Evolutionary conservation across 163 green algal genomes (phyloP).

Genomic region (Chlamydomonas reinhardtii): DNA sequence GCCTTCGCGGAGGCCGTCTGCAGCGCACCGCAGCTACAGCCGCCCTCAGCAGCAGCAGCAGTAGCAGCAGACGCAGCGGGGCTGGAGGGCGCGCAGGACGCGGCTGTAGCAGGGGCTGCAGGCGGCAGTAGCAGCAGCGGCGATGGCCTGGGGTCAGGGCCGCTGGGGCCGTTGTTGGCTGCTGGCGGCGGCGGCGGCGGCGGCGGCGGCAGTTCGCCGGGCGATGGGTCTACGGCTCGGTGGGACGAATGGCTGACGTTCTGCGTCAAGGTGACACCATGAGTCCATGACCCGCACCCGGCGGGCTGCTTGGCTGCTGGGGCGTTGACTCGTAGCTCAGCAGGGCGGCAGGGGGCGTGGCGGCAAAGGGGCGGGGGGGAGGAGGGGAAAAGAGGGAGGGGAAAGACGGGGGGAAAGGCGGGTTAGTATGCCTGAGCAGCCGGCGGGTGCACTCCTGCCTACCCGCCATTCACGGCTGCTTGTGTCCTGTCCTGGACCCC

Average conservation of each 20-base stretch:
- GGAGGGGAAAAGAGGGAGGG: no score
- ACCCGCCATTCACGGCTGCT: no score
- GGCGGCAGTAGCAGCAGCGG: background rate
- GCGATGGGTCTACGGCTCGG: slow-evolving; percentile 23
- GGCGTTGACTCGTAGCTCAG: no score
- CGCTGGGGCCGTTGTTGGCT: background rate
- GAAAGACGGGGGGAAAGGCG: no score
- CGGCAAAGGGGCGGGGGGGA: no score
- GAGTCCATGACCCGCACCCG: no score
- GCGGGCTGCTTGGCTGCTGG: no score
- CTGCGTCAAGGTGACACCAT: slow-evolving; percentile 74
- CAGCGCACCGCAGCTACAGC: background rate
- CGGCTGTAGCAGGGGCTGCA: background rate
- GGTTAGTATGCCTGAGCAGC: no score
- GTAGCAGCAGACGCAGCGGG: background rate
- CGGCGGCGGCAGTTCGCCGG: background rate
- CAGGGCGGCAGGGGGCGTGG: no score
- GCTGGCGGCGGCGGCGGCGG: background rate
- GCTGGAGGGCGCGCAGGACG: background rate
- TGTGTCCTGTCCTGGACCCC: no score
- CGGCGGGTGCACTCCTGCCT: no score
- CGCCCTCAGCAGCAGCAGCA: background rate
- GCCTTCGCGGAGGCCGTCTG: slow-evolving; percentile 56
- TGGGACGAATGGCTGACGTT: slow-evolving; percentile 77
- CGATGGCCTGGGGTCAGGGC: background rate